phyloP scores from a whole-genome alignment of 306 rosid species.

The Citrullus amarus region DNA sequence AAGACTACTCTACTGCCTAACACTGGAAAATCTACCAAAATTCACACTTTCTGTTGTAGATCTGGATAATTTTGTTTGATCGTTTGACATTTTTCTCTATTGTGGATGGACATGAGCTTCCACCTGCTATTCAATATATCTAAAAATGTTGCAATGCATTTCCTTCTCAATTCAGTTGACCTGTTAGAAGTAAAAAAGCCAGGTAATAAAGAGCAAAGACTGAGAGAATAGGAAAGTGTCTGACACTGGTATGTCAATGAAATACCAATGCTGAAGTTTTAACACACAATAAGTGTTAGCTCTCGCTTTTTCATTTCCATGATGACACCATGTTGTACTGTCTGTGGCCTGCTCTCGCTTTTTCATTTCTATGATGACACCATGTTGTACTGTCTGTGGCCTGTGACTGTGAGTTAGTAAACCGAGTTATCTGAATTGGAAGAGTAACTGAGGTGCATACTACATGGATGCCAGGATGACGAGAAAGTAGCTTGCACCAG shows the following conservation, averaged over 20 bases:
- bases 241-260: neutral
- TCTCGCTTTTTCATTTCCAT: conserved; percentile 47
- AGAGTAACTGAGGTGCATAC: conserved; percentile 68
- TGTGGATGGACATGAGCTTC: neutral
- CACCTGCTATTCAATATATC: neutral
- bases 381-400: conserved; percentile 23
- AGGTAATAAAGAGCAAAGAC: neutral
- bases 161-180: neutral
- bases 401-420: conserved; percentile 15
- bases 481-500: conserved; percentile 44
- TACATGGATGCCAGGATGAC: conserved; percentile 53
- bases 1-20: neutral
- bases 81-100: neutral
- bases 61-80: neutral
- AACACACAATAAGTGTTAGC: conserved; percentile 70
- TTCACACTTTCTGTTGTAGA: neutral
- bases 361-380: conserved; percentile 47
- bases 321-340: conserved; percentile 28
- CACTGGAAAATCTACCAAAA: neutral
- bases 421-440: conserved; percentile 46
- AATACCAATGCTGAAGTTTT: conserved; percentile 47
- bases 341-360: conserved; percentile 39
- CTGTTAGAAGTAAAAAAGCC: neutral
- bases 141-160: neutral
- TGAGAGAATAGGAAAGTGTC: neutral